Percentiles rank a stretch among this genome's conserved stretches.
These are phyloP conservation scores for Calycina marina DNA, from an alignment of 2,329 filamentous ascomycete species.

Conservation along the genomic window DNA sequence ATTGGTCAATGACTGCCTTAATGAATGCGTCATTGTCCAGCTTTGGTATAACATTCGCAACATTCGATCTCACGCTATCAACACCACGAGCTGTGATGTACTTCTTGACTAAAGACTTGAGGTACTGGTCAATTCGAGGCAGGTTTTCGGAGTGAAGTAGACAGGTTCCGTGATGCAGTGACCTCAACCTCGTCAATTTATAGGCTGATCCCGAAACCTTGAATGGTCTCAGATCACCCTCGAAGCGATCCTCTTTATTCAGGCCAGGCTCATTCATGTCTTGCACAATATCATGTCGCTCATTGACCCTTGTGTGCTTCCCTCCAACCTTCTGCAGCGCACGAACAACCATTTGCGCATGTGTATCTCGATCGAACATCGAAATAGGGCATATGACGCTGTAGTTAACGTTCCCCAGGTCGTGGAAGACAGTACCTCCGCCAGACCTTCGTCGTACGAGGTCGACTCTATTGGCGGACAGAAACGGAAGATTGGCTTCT, in stretches of 20 bases:
- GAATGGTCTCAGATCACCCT: conserved; percentile 27
- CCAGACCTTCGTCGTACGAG: conserved; percentile 77
- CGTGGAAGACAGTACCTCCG: conserved; percentile 89
- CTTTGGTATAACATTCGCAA: conserved; percentile 62
- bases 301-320: conserved; percentile 58
- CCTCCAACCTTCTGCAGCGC: conserved; percentile 51
- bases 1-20: conserved; percentile 46
- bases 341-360: conserved; percentile 87
- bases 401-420: conserved; percentile 87
- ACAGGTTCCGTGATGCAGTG: conserved; percentile 88
- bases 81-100: conserved; percentile 75
- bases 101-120: conserved; percentile 63
- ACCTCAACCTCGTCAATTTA: conserved; percentile 69
- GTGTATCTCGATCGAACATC: conserved; percentile 67
- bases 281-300: conserved; percentile 84
- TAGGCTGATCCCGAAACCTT: conserved; percentile 94
- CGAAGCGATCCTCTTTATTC: conserved; percentile 22
- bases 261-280: conserved; percentile 25
- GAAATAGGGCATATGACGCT: conserved; percentile 72
- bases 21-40: conserved; percentile 34
- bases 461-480: conserved; percentile 26
- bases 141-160: conserved; percentile 68
- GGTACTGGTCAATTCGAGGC: conserved; percentile 47
- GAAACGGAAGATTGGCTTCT: conserved; percentile 60
- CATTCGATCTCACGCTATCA: conserved; percentile 75